Evolutionary conservation across 1,284 basidiomycete genomes (phyloP).

Genomic region (Puccinia hordei): DNA sequence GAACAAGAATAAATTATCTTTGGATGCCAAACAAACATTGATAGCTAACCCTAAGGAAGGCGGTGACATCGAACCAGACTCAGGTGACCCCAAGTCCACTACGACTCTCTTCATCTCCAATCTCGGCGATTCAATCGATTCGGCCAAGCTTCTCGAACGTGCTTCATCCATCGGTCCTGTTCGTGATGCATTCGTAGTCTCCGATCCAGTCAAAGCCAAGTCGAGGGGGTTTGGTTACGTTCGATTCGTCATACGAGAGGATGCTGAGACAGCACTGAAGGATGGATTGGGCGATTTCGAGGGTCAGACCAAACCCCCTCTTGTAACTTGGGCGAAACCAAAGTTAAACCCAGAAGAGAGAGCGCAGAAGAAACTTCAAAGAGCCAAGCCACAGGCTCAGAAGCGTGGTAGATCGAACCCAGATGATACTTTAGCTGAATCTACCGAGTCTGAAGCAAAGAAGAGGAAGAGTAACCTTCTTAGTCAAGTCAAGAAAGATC

Average conservation of each 20-base stretch:
- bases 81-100: slow-evolving; percentile 28
- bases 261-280: slow-evolving; percentile 73
- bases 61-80: slow-evolving; percentile 23
- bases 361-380: slow-evolving; percentile 61
- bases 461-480: slow-evolving; percentile 49
- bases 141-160: slow-evolving; percentile 82
- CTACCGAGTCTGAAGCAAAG: slow-evolving; percentile 35
- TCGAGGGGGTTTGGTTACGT: slow-evolving; percentile 99
- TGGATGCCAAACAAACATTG: slow-evolving; percentile 19
- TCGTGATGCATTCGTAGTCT: slow-evolving; percentile 88
- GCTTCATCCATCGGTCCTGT: slow-evolving; percentile 96
- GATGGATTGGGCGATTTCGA: slow-evolving; percentile 33
- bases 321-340: slow-evolving; percentile 50
- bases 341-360: slow-evolving; percentile 55
- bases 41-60: neutral
- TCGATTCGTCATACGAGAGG: slow-evolving; percentile 83
- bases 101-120: slow-evolving; percentile 61
- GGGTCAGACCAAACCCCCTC: slow-evolving; percentile 9
- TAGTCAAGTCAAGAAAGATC: slow-evolving; percentile 62
- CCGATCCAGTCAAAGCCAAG: slow-evolving; percentile 73
- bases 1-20: neutral
- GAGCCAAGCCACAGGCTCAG: slow-evolving; percentile 68
- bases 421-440: slow-evolving; percentile 51
- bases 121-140: slow-evolving; percentile 83
- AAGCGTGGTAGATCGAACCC: slow-evolving; percentile 76